These are phyloP conservation scores for Hypoxylon rubiginosum DNA, from an alignment of 2,329 filamentous ascomycete species.

Conservation along the genomic window DNA sequence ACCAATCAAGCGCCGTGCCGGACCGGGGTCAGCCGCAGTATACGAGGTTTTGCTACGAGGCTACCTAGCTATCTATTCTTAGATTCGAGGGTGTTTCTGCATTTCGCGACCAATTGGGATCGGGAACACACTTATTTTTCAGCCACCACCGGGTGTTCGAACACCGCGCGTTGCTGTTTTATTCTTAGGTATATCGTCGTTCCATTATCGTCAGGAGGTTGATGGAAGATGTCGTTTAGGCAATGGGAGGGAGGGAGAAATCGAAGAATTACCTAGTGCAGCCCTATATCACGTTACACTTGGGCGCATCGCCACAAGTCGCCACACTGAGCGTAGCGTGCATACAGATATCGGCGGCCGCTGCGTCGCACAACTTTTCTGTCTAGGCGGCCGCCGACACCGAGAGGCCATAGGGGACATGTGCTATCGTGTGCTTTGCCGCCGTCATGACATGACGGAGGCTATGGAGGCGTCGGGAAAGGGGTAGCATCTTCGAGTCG, in stretches of 20 bases:
- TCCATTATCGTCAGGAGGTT: constrained; percentile 3
- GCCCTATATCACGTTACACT: constrained; percentile 40
- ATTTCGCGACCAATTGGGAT: constrained; percentile 10
- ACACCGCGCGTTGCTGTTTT: neutral
- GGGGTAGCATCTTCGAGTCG: neutral
- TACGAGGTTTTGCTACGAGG: constrained; percentile 42
- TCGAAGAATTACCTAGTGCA: constrained; percentile 15
- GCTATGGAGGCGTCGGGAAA: constrained; percentile 13
- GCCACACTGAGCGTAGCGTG: constrained; percentile 5
- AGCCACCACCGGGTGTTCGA: neutral
- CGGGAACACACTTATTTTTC: neutral
- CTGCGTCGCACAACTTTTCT: constrained; percentile 3
- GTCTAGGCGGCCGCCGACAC: constrained; percentile 15
- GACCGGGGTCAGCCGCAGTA: constrained; percentile 33
- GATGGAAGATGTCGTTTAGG: constrained; percentile 12
- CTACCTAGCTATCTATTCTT: constrained; percentile 39
- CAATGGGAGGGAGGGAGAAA: constrained; percentile 1
- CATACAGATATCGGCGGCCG: constrained; percentile 1
- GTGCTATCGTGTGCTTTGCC: constrained; percentile 31
- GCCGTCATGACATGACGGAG: constrained; percentile 17
- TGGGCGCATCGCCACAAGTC: constrained; percentile 12
- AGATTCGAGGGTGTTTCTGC: constrained; percentile 16
- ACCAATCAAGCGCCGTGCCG: constrained; percentile 21
- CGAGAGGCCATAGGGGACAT: constrained; percentile 6
- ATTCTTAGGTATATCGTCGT: constrained; percentile 16